These are phyloP conservation scores for Thraustochytrium sp. DNA, from an alignment of 352 stramenopile species.

Conservation along the genomic window DNA sequence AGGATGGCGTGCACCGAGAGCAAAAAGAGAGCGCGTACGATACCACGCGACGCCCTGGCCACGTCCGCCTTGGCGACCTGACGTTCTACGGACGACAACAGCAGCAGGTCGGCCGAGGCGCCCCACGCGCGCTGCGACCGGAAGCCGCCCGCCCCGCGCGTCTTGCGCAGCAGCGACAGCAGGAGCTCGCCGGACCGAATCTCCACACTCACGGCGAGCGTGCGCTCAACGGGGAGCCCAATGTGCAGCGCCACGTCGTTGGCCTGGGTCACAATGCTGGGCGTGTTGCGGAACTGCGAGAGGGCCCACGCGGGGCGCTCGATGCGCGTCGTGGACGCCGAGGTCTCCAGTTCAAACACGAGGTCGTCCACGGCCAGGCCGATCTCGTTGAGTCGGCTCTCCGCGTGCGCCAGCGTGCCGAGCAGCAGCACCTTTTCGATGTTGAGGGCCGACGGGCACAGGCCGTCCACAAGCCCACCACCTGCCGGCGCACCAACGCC, in stretches of 20 bases:
- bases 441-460: constrained; percentile 30
- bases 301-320: background rate
- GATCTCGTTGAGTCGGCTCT: constrained; percentile 19
- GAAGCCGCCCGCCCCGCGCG: background rate
- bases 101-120: background rate
- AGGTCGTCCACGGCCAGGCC: constrained; percentile 1
- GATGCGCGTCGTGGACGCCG: background rate
- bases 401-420: constrained; percentile 17
- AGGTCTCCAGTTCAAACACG: background rate
- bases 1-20: constrained; percentile 13
- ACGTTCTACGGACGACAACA: background rate
- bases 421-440: constrained; percentile 32
- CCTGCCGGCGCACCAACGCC: no score
- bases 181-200: constrained; percentile 17
- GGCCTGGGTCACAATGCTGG: constrained; percentile 25
- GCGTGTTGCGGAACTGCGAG: background rate
- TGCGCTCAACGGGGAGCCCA: constrained; percentile 3
- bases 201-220: constrained; percentile 4
- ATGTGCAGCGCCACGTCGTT: constrained; percentile 21
- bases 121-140: background rate
- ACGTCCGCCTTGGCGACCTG: background rate
- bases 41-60: background rate
- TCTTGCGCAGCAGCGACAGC: background rate
- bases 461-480: background rate
- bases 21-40: background rate